A percentile compares a stretch with the other conserved stretches of the same genome.
Conservation (phyloP, 495 filamentous ascomycete species). For the Lophium mytilinum region DNA sequence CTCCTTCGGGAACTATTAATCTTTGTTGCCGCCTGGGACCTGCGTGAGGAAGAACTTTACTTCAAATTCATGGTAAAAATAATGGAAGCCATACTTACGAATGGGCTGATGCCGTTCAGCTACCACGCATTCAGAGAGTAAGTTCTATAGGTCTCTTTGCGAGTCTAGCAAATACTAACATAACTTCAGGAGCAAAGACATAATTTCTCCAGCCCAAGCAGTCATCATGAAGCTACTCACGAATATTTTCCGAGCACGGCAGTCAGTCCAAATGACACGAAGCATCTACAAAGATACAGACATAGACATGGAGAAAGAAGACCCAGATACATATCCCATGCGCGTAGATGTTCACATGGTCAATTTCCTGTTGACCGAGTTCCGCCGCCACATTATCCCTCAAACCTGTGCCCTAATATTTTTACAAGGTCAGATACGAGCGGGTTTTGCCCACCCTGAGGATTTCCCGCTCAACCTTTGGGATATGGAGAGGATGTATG, state of each 20-base stretch:
- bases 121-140: conserved; percentile 79
- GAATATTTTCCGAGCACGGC: conserved; percentile 68
- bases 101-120: conserved; percentile 78
- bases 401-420: conserved; percentile 90
- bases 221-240: conserved; percentile 84
- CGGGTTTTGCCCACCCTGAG: conserved; percentile 53
- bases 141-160: neutral
- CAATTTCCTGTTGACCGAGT: conserved; percentile 86
- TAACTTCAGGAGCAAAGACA: conserved; percentile 61
- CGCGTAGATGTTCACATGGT: conserved; percentile 61
- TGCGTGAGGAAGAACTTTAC: conserved; percentile 81
- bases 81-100: conserved; percentile 81
- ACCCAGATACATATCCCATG: conserved; percentile 29
- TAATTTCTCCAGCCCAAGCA: conserved; percentile 88
- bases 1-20: conserved; percentile 83
- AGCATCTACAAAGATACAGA: conserved; percentile 7
- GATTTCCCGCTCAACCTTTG: conserved; percentile 92
- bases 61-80: conserved; percentile 95
- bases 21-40: conserved; percentile 94
- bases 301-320: conserved; percentile 30
- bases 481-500: conserved; percentile 90
- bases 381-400: conserved; percentile 83
- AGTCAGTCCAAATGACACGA: conserved; percentile 7
- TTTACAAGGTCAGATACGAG: conserved; percentile 79
- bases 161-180: neutral